Conservation (phyloP, 805 yeast genomes). For the Candida ulmi region DNA sequence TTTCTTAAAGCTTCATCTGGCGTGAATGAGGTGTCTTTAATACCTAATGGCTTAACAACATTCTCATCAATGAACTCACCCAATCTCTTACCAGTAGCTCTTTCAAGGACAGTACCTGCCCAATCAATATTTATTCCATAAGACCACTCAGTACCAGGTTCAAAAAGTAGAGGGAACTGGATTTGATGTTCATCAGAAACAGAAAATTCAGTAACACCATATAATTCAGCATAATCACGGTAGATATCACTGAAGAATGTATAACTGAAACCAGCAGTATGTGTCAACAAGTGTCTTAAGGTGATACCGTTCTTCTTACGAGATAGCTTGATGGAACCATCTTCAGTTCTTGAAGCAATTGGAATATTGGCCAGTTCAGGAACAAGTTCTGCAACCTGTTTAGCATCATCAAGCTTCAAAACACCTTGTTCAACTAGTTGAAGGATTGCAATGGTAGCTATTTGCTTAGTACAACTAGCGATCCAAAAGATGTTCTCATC, state of each 20-base stretch:
- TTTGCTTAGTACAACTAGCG: conserved; percentile 25
- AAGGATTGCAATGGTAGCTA: conserved; percentile 21
- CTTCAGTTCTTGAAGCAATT: conserved; percentile 12
- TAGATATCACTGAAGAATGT: conserved; percentile 17
- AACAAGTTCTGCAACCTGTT: conserved; percentile 19
- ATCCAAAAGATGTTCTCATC: conserved; percentile 19
- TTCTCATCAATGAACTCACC: conserved; percentile 20
- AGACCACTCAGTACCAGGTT: conserved; percentile 27
- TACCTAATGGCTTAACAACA: conserved; percentile 23
- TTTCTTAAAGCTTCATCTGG: conserved; percentile 6
- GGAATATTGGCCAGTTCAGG: conserved; percentile 20
- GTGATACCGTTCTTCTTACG: conserved; percentile 22
- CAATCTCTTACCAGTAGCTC: conserved; percentile 17
- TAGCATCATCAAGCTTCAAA: conserved; percentile 20
- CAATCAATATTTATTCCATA: conserved; percentile 27
- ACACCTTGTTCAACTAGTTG: conserved; percentile 26
- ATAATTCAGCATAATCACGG: neutral
- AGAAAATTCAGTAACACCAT: conserved; percentile 4
- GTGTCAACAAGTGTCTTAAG: conserved; percentile 24
- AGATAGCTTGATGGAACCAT: conserved; percentile 13
- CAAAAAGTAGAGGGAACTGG: conserved; percentile 19
- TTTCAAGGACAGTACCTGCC: conserved; percentile 25
- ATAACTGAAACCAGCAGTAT: conserved; percentile 29
- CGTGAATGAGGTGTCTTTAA: conserved; percentile 15
- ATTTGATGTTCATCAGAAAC: conserved; percentile 1